Evolutionary conservation across 2,329 filamentous ascomycete species (phyloP), one percentile per base, ranked within the genome.

Genomic region (Hansfordia pulvinata): DNA sequence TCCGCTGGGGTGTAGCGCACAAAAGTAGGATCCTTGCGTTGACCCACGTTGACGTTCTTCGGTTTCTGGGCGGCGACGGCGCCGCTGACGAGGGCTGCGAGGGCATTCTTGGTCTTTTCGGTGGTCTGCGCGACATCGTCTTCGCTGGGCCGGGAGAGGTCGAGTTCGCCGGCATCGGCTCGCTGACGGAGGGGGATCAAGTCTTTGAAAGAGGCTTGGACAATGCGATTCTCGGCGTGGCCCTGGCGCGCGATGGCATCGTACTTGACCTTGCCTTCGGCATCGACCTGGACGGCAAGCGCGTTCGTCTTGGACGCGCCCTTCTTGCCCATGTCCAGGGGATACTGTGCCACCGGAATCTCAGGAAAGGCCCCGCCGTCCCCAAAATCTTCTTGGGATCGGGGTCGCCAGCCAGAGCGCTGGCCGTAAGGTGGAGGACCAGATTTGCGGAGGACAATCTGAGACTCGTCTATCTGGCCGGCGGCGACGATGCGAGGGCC

Each of bases 341-440:
- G 90, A 48, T 96, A 98, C 48, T 98, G 90, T 22, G 88, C 90
- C 27, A 96, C 75, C 10, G 82, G 76, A 16, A 94, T 76, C 55
- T 96, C 88, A 19, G 90, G 90, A 47, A 94, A 98, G 27, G 88
- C 85, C 42, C 90, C 90, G 36, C 90, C 90, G 62, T 96, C 86
- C 42, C 83, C 86, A 56, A 86, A 98, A 53, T 98, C 90, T 48
- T 94, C 86, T 36, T 80, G 72, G 20, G 68, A 68, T 44, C 88
- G 77, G 17, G 90, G 90, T 38, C 90, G 74, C 90, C 90, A 98
- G 69, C 81, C 82, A 49, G 72, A 56, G 44, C 90, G 78, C 49
- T 85, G 76, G 26, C 83, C 83, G 42, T 96, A 98, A 1, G 84
- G 65, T 8, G 90, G 90, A 31, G 86, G 85, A 11, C 86, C 86